Evolutionary conservation across 2,329 filamentous ascomycete species (phyloP), one percentile per base, ranked within the genome.

Genomic region (Sclerotinia sclerotiorum): DNA sequence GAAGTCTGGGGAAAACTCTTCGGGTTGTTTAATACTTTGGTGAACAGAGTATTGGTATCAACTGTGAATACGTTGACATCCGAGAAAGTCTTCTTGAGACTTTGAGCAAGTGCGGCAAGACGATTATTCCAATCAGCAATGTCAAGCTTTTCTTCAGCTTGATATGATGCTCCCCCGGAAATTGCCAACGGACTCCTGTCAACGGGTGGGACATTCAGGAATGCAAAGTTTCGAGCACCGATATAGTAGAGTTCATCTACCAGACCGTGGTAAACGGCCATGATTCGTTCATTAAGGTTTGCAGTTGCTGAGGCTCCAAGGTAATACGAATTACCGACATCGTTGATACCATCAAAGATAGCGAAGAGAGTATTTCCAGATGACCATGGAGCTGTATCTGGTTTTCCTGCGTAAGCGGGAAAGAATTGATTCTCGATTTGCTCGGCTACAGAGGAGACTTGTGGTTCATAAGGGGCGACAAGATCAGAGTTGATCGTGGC

Each of bases 191-290:
- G 86, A 51, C 82, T 82, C 13, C 84, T 80, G 68, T 89, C 81
- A 3, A 88, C 77, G 1, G 84, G 84, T 1, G 88, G 87, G 0
- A 88, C 86, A 65, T 82, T 87, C 42, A 90, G 70, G 65, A 89
- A 81, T 2, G 84, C 79, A 69, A 89, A 89, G 67, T 87, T 87
- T 6, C 87, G 79, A 2, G 82, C 82, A 0, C 87, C 87, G 2
- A 80, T 78, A 2, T 78, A 74, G 70, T 87, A 87, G 8, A 90
- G 77, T 27, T 80, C 68, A 66, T 81, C 77, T 0, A 83, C 74
- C 1, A 83, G 75, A 6, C 72, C 73, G 17, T 79, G 79, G 67
- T 84, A 84, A 27, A 80, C 78, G 1, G 74, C 77, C n/a, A 84
- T 80, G 3, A 83, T 80, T n/a, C 76, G 72, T 3, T 72, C 72